phyloP scores from a whole-genome alignment of 2,329 filamentous ascomycete genomes.

The Pezicula radicicola region DNA sequence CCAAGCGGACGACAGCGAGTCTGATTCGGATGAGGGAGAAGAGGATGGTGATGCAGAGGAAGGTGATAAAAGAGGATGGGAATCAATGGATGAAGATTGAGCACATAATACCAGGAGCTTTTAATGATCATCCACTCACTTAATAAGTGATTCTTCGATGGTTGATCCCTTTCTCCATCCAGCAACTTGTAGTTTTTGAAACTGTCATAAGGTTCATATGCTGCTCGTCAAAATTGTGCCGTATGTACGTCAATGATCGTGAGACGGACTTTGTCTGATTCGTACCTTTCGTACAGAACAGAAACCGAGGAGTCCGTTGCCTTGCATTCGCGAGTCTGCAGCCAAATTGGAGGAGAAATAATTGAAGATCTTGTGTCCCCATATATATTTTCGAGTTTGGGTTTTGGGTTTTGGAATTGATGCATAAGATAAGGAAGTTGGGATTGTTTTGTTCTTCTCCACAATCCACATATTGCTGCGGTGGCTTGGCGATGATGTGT shows the following conservation, averaged over 20 bases:
- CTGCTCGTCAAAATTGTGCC: too few species aligned
- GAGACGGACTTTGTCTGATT: neutral
- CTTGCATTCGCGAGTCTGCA: too few species aligned
- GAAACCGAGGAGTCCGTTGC: neutral
- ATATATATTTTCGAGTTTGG: too few species aligned
- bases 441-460: neutral
- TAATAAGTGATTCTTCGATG: neutral
- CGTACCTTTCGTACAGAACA: neutral
- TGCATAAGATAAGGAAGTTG: neutral
- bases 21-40: slow-evolving; percentile 50
- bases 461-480: neutral
- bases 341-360: neutral
- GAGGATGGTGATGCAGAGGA: slow-evolving; percentile 37
- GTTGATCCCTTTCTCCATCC: neutral
- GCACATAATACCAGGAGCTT: slow-evolving; percentile 1
- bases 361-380: too few species aligned
- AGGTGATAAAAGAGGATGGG: slow-evolving; percentile 34
- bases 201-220: neutral
- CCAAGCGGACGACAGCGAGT: slow-evolving; percentile 64
- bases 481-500: neutral
- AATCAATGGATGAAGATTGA: slow-evolving; percentile 58
- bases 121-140: too few species aligned
- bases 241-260: neutral
- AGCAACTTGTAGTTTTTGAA: neutral
- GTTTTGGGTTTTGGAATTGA: neutral